These are phyloP conservation scores for Acer saccharum DNA, from an alignment of 345 rosid species.

Conservation along the genomic window DNA sequence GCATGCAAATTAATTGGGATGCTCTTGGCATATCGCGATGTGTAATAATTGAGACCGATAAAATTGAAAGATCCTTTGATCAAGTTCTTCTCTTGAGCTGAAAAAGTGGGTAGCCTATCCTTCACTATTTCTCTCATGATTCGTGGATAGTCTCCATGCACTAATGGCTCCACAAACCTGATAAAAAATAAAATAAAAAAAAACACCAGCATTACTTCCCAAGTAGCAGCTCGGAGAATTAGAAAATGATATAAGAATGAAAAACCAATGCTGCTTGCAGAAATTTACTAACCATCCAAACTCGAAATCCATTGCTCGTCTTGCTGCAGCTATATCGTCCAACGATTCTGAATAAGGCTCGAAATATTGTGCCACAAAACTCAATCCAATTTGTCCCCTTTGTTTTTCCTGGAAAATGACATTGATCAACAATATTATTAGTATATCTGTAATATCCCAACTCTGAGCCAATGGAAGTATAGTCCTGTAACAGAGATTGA, in stretches of 20 bases:
- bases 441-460: no score
- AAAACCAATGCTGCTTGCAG: no score
- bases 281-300: conserved; percentile 18
- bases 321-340: conserved; percentile 19
- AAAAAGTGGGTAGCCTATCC: conserved; percentile 45
- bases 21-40: conserved; percentile 36
- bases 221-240: no score
- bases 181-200: no score
- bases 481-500: background rate
- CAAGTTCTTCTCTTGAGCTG: conserved; percentile 30
- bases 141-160: conserved; percentile 23
- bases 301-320: conserved; percentile 17
- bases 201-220: no score
- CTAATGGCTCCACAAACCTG: conserved; percentile 21
- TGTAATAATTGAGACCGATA: conserved; percentile 48
- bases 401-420: conserved; percentile 26
- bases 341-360: conserved; percentile 15
- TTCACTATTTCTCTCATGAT: conserved; percentile 16
- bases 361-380: conserved; percentile 29
- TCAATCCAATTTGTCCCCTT: conserved; percentile 43
- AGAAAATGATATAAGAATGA: no score
- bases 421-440: background rate
- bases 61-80: conserved; percentile 45
- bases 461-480: no score
- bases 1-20: conserved; percentile 14